Conservation (phyloP, 2,329 filamentous ascomycete species). For the Colletotrichum limetticola region DNA sequence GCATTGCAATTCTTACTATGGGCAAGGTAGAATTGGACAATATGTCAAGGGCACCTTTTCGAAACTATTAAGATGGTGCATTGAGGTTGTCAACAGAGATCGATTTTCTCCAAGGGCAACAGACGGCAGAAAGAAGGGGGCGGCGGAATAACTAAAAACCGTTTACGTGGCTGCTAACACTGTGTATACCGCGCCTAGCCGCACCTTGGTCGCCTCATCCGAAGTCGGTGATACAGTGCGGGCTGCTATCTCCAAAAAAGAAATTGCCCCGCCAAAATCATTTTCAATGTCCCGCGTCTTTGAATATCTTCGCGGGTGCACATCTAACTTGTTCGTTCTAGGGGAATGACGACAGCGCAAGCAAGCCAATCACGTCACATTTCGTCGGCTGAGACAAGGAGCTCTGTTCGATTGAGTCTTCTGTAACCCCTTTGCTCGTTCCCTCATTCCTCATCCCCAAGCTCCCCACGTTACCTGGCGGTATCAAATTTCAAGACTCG, state of each 20-base stretch:
- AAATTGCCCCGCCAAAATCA: slow-evolving; percentile 23
- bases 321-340: slow-evolving; percentile 12
- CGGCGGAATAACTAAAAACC: slow-evolving; percentile 32
- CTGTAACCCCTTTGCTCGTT: neutral
- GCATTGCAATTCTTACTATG: neutral
- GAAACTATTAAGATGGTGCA: neutral
- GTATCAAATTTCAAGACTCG: slow-evolving; percentile 11
- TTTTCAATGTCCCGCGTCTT: slow-evolving; percentile 20
- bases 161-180: neutral
- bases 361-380: slow-evolving; percentile 25
- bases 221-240: slow-evolving; percentile 30
- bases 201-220: neutral
- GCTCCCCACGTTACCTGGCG: slow-evolving; percentile 10
- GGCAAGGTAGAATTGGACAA: neutral
- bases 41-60: neutral
- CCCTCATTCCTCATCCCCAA: neutral
- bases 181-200: slow-evolving; percentile 23
- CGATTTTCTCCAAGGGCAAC: neutral
- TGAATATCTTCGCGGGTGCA: slow-evolving; percentile 30
- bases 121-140: neutral
- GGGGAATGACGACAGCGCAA: slow-evolving; percentile 31
- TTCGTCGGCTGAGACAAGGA: neutral
- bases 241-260: slow-evolving; percentile 14
- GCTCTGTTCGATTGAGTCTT: slow-evolving; percentile 3
- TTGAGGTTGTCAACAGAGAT: slow-evolving; percentile 2